Base-by-base conservation (phyloP, 139 green algal species). In the Raphidocelis subcapitata region DNA sequence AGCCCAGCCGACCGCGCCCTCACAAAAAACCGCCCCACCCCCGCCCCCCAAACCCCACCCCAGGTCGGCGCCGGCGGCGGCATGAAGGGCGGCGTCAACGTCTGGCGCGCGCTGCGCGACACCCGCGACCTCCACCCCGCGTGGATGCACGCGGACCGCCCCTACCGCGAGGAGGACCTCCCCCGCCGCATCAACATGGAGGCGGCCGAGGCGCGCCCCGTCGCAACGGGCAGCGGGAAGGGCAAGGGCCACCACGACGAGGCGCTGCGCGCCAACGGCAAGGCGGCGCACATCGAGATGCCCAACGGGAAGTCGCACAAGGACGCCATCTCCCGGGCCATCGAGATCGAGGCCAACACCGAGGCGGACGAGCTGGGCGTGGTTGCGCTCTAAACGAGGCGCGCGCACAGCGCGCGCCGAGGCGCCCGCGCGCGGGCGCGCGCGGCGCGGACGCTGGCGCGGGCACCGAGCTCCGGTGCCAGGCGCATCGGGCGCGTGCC, bases 61-160 rank as follows among this genome's bases (percentile, higher is more conserved):
- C 74, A 86, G 74, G 77, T 87, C 31, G 84, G 84, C 24, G 79
- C 84, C 32, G 84, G 84, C 29, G 84, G 84, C 23, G 84, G 84
- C 57, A 84, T 86, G 69, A 89, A 89, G 79, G 80, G 77, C 37
- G 84, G 80, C 37, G 74, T 77, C 47, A 86, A 86, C 65, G 79
- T 86, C 47, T 89, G 81, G 81, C 62, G 67, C 21, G 84, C 84
- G 35, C 65, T 89, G 73, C 56, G 69, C 0, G 69, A 89, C 72
- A 73, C 79, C 21, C 49, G 79, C 46, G 60, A 31, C 32, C 33
- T 60, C 5, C 41, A 78, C 72, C 62, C 62, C 20, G 72, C 72
- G 5, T 78, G 72, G 72, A 3, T 52, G 31, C 72, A 78, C 72
- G 52, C 62, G 18, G 41, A 49, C 41, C 35, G 62, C 16, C 37